Base-by-base conservation (phyloP, 352 stramenopile genomes). In the Phytopythium vexans region DNA sequence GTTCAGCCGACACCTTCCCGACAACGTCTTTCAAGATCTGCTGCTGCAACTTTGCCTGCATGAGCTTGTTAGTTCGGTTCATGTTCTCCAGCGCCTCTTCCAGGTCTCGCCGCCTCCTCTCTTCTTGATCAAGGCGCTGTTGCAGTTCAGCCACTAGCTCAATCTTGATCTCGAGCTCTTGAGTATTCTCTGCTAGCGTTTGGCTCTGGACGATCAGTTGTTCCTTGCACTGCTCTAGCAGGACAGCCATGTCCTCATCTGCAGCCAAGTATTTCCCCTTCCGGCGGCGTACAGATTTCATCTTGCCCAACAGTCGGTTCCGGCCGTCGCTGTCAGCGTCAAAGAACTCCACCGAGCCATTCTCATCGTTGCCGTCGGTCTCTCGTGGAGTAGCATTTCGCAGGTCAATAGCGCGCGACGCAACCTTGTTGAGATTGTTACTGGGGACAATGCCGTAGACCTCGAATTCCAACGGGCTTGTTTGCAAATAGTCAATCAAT, bases 401-500 rank as follows among this genome's bases (percentile, higher is more conserved):
- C 3, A 68, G 39, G 35, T 81, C 63, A 1, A 88, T 56, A 8
- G 62, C 70, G 14, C 61, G 74, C 9, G 78, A 86, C 5, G 74
- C 72, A n/a, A 89, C 64, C 51, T 84, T 85, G 62, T 85, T 89
- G 12, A 89, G 42, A 41, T 88, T 88, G 47, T 68, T 92, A 47
- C 78, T 92, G 4, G 82, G 82, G 4, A 89, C 82, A 49, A 89
- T 92, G 3, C 82, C 78, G 41, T 70, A 89, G 6, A 89, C 65
- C 6, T 58, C 53, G 15, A 92, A 56, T 48, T 87, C 75, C 11
- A 92, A 44, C n/a, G 82, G 79, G 16, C 61, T 68, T 12, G 42
- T 72, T 40, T 64, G 43, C 21, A 90, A 52, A 46, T 65, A 74
- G 3, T 51, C 41, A 3, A 90, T 56, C 32, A 92, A 46, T 10